Evolutionary conservation across 1,139 yeast genomes (phyloP), one percentile per base, ranked within the genome.

Genomic region (Taphrina betulina): DNA sequence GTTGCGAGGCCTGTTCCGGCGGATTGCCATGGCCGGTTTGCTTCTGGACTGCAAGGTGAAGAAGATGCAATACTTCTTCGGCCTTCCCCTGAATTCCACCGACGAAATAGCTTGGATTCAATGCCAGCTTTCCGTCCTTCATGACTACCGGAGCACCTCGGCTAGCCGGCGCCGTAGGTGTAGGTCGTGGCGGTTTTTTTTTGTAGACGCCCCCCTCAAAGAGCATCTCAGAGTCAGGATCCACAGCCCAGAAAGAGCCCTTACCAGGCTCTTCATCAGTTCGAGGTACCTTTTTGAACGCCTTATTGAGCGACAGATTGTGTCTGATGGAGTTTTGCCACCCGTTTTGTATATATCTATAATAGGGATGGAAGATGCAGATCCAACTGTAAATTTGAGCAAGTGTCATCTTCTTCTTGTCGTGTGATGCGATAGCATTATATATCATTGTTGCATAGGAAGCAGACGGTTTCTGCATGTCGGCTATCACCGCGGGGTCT

Each of bases 271-370:
- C 60, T 5, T 40, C 44, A 28, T 52, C 94, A 62, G 84, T 87
- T 64, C 87, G 82, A 31, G 83, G 76, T 7, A 85, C 81, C 63
- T 85, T 82, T 58, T 82, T 78, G 72, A 92, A 92, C 5, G 90
- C 82, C 70, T 88, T 88, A 70, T 89, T 89, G 63, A 88, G 75
- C 22, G 90, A 84, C 41, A 92, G 75, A 65, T 88, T 89, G 71
- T 92, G 98, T 46, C 94, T 78, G 14, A 92, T 95, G 0, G 95
- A 80, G 66, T 87, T 83, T 71, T 92, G 98, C 99, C 99, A 92
- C 1, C 97, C 97, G 68, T 89, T 95, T 1, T 95, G 89, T 66
- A 96, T 89, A 70, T 87, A 92, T 66, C 83, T 80, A 70, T 87
- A 92, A 70, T 86, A 92, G 1, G 97, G 98, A 68, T 85, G 90